Conservation (phyloP, 805 yeast genomes). For the Teunomyces barrocoloradensis region DNA sequence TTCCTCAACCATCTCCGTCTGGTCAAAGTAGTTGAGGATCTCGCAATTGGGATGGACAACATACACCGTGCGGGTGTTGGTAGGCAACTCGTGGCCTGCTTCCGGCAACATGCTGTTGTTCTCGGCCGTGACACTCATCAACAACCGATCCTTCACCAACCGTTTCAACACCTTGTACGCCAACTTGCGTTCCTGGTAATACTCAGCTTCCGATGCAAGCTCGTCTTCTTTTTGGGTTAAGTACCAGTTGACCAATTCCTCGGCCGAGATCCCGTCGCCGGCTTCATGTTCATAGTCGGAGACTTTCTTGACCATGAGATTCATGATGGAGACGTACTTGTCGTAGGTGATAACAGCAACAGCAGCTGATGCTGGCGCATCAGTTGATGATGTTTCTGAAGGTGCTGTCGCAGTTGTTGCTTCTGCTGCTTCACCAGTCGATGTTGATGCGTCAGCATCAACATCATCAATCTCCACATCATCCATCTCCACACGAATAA, state of each 20-base stretch:
- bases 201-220: slow-evolving; percentile 65
- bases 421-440: slow-evolving; percentile 12
- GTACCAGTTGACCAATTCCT: slow-evolving; percentile 77
- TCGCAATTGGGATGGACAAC: slow-evolving; percentile 80
- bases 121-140: slow-evolving; percentile 52
- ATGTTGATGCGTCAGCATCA: too few relatives aligned
- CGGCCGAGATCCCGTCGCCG: slow-evolving; percentile 63
- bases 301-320: slow-evolving; percentile 64
- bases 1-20: slow-evolving; percentile 16
- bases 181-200: slow-evolving; percentile 64
- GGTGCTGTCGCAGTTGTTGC: too few relatives aligned
- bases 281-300: slow-evolving; percentile 51
- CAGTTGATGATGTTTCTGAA: too few relatives aligned
- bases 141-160: slow-evolving; percentile 78
- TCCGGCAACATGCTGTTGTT: slow-evolving; percentile 27
- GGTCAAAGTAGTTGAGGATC: slow-evolving; percentile 62
- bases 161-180: slow-evolving; percentile 79
- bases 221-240: slow-evolving; percentile 69
- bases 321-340: slow-evolving; percentile 81
- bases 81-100: slow-evolving; percentile 17
- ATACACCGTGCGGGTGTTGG: slow-evolving; percentile 32
- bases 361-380: background rate
- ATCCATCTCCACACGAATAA: slow-evolving; percentile 90
- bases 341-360: slow-evolving; percentile 69
- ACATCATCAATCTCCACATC: slow-evolving; percentile 64